These are phyloP conservation scores for Monilinia fructicola DNA, from an alignment of 2,329 filamentous ascomycete species.

Conservation along the genomic window DNA sequence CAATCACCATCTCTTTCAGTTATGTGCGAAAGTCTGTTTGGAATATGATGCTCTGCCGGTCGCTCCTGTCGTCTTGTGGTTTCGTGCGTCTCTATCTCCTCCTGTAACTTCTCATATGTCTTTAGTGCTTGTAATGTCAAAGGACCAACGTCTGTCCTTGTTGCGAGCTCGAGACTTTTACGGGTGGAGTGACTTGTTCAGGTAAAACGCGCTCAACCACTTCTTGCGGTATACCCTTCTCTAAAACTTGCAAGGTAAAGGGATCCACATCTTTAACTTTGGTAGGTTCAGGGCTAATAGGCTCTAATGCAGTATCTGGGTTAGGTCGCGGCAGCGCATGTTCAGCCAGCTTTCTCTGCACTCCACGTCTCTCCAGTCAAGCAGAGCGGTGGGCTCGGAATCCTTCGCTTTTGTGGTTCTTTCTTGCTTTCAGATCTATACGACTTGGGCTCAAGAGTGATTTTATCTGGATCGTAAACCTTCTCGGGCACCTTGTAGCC, in stretches of 20 bases:
- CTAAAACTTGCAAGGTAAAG: slow-evolving; percentile 15
- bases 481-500: not conserved
- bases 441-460: slow-evolving; percentile 21
- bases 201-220: slow-evolving; percentile 11
- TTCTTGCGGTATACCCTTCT: slow-evolving; percentile 19
- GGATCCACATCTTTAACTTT: slow-evolving; percentile 14
- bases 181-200: slow-evolving; percentile 17
- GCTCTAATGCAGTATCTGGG: slow-evolving; percentile 10
- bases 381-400: slow-evolving; percentile 8
- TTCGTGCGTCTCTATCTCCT: slow-evolving; percentile 16
- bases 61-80: slow-evolving; percentile 14
- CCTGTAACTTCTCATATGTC: slow-evolving; percentile 18
- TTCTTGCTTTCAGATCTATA: slow-evolving; percentile 17
- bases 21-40: slow-evolving; percentile 21
- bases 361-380: slow-evolving; percentile 20
- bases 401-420: slow-evolving; percentile 17
- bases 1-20: slow-evolving; percentile 22
- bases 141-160: slow-evolving; percentile 15
- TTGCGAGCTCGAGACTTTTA: slow-evolving; percentile 17
- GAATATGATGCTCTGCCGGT: slow-evolving; percentile 16
- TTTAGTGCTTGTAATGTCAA: slow-evolving; percentile 21
- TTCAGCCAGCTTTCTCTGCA: slow-evolving; percentile 21
- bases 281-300: slow-evolving; percentile 16
- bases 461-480: slow-evolving; percentile 17
- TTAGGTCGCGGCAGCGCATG: slow-evolving; percentile 14